These are phyloP conservation scores for Sphagnurus paluster DNA, from an alignment of 1,284 basidiomycete genomes.

Conservation along the genomic window DNA sequence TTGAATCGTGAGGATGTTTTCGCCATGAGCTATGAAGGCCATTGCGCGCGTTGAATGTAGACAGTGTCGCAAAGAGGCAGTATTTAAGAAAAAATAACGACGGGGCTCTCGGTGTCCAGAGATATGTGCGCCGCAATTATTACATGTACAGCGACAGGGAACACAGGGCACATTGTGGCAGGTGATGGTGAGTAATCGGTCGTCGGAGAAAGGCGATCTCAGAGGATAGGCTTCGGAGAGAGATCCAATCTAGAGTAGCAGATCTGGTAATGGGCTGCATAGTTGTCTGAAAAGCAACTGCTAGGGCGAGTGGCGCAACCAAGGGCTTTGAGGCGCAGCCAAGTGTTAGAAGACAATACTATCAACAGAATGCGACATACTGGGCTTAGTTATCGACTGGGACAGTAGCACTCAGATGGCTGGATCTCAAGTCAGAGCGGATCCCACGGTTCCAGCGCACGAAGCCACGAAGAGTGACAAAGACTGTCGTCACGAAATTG, in stretches of 20 bases:
- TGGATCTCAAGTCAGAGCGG: neutral
- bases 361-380: too few species aligned
- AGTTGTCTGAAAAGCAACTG: too few species aligned
- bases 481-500: neutral
- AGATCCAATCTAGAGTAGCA: constrained; percentile 14
- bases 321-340: too few species aligned
- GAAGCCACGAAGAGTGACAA: constrained; percentile 13
- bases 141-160: constrained; percentile 20
- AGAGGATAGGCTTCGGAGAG: neutral
- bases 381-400: too few species aligned
- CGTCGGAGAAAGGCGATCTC: constrained; percentile 7
- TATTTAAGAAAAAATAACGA: neutral
- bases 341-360: too few species aligned
- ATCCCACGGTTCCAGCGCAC: constrained; percentile 36
- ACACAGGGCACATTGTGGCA: constrained; percentile 16
- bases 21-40: neutral
- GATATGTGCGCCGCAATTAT: constrained; percentile 14
- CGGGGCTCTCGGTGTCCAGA: neutral
- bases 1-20: neutral
- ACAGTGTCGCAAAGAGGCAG: neutral
- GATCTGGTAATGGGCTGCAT: too few species aligned
- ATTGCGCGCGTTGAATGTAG: neutral
- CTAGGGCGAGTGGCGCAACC: too few species aligned
- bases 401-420: neutral
- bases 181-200: constrained; percentile 15